phyloP scores from a whole-genome alignment of 1,139 yeast species.

The Hansenula lynferdii region DNA sequence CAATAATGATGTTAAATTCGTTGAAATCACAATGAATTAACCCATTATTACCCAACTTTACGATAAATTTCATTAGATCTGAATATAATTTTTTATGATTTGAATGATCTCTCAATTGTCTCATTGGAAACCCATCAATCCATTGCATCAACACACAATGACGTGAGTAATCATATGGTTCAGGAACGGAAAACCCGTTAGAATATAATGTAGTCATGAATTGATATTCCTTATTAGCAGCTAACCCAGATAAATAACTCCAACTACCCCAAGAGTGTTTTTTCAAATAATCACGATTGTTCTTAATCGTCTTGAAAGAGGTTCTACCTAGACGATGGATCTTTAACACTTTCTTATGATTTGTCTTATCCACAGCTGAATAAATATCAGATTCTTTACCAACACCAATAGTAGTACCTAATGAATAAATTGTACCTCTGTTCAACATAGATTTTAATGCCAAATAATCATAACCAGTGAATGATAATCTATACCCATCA shows the following conservation, averaged over 20 bases:
- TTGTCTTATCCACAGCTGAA: slow-evolving; percentile 70
- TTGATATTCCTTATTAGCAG: slow-evolving; percentile 89
- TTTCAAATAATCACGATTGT: slow-evolving; percentile 85
- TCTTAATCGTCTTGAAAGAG: slow-evolving; percentile 87
- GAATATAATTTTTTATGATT: slow-evolving; percentile 71
- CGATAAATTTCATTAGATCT: slow-evolving; percentile 82
- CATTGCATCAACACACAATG: slow-evolving; percentile 93
- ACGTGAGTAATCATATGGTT: slow-evolving; percentile 83
- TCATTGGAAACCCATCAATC: slow-evolving; percentile 86
- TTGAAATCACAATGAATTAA: slow-evolving; percentile 96
- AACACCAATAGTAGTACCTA: slow-evolving; percentile 89
- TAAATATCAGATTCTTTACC: slow-evolving; percentile 97
- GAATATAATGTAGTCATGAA: slow-evolving; percentile 74
- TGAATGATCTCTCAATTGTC: slow-evolving; percentile 64
- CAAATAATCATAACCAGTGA: slow-evolving; percentile 85
- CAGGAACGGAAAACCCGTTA: slow-evolving; percentile 82
- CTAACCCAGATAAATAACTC: slow-evolving; percentile 88
- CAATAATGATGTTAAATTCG: slow-evolving; percentile 90
- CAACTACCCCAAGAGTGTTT: slow-evolving; percentile 62
- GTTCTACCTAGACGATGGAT: slow-evolving; percentile 92
- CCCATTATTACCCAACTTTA: slow-evolving; percentile 79
- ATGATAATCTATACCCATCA: slow-evolving; percentile 89
- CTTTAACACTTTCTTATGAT: slow-evolving; percentile 68
- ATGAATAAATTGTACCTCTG: slow-evolving; percentile 66
- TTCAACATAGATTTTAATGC: slow-evolving; percentile 81